Evolutionary conservation across 2,329 filamentous ascomycete species (phyloP).

Genomic region (Aspergillus aculeatus): DNA sequence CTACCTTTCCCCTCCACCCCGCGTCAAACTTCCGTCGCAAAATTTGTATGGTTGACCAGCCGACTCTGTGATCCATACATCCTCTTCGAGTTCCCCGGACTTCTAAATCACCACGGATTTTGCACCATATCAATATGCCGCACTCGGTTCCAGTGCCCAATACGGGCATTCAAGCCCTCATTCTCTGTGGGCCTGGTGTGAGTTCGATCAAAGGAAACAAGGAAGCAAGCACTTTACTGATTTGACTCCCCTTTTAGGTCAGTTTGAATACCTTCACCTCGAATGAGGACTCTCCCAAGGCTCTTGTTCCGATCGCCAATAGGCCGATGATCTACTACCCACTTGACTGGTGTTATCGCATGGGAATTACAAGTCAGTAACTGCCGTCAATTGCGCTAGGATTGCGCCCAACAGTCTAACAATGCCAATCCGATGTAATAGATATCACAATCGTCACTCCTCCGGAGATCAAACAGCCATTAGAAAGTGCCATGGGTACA

Average conservation of each 20-base stretch:
- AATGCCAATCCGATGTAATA: slow-evolving; percentile 16
- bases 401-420: neutral
- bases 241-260: slow-evolving; percentile 16
- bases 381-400: no score
- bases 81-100: neutral
- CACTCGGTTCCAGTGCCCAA: slow-evolving; percentile 55
- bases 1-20: neutral
- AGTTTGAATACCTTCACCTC: slow-evolving; percentile 53
- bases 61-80: neutral
- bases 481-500: slow-evolving; percentile 49
- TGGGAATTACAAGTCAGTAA: slow-evolving; percentile 46
- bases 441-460: slow-evolving; percentile 52
- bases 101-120: neutral
- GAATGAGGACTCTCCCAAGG: slow-evolving; percentile 49
- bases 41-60: neutral
- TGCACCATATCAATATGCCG: slow-evolving; percentile 24
- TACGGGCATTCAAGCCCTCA: slow-evolving; percentile 49
- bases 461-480: slow-evolving; percentile 41
- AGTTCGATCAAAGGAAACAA: neutral
- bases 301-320: slow-evolving; percentile 51
- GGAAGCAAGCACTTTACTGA: neutral
- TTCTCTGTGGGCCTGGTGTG: slow-evolving; percentile 49
- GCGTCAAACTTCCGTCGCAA: neutral
- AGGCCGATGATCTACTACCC: slow-evolving; percentile 52
- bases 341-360: slow-evolving; percentile 50